Conservation (phyloP, 148 eudicot species). For the Oxyria digyna region DNA sequence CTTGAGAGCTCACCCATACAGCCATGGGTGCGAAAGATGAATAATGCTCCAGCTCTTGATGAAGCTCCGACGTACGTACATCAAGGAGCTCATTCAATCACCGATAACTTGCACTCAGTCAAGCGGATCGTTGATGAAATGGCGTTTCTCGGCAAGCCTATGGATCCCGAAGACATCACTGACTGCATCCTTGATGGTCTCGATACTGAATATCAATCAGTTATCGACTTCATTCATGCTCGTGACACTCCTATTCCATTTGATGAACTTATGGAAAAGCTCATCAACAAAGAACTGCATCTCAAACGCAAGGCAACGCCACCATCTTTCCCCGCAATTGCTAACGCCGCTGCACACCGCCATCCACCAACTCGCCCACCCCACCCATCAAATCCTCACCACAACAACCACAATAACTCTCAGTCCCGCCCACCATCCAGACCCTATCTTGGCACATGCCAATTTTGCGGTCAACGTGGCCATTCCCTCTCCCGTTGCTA, state of each 20-base stretch:
- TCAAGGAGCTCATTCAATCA: too few species aligned
- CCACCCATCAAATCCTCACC: not conserved
- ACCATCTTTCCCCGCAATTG: not conserved
- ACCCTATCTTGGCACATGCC: not conserved
- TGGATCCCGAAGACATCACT: too few species aligned
- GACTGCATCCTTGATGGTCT: too few species aligned
- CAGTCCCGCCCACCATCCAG: not conserved
- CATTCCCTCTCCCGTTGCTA: not conserved
- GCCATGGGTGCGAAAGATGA: too few species aligned
- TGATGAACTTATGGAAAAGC: not conserved
- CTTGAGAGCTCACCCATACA: too few species aligned
- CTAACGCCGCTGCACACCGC: not conserved
- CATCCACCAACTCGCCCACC: not conserved
- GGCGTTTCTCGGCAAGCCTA: not conserved
- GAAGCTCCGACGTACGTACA: too few species aligned
- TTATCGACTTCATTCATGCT: constrained; percentile 6
- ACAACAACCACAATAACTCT: too few species aligned
- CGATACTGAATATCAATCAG: too few species aligned
- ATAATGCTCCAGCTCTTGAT: too few species aligned
- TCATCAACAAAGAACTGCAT: not conserved
- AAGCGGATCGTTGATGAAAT: not conserved
- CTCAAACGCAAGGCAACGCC: not conserved
- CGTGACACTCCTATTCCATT: constrained; percentile 2
- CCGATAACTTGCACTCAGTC: not conserved
- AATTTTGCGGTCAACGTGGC: constrained; percentile 4